Base-by-base conservation (phyloP, 306 rosid species). In the Quercus berberidifolia region DNA sequence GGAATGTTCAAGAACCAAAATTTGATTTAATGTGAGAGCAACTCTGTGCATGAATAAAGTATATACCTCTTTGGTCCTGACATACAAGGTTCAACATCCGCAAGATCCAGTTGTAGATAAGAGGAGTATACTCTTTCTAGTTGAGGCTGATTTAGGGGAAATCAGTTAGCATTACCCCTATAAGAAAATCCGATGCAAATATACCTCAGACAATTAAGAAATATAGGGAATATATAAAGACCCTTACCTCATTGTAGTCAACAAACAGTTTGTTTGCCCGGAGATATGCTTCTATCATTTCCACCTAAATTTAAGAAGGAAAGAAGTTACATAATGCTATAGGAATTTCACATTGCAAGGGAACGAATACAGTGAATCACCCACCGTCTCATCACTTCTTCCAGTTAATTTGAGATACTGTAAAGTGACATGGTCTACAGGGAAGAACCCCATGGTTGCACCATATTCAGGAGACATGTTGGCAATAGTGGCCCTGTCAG, bases 401-500 rank as follows among this genome's bases (percentile, higher is more conserved):
- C 99, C 97, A 0, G 97, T 94, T 84, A 94, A 80, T 86, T 89
- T 93, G 79, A 95, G 99, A 85, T 95, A 95, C 73, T 95, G 98
- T 77, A 95, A 87, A 56, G 99, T 94, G 82, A 94, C 94, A 69
- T 86, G 97, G 87, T 93, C 98, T 57, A 95, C 99, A 20, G 98
- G 97, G 84, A 95, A 95, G 91, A 93, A 95, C 19, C 98, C 99
- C 99, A 96, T 96, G 52, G 99, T 93, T 80, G 98, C 99, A 82
- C 99, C 99, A 88, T 96, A 96, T 73, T 96, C 99, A 2, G 98
- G 99, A 83, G 99, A 90, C 99, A 96, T 96, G 78, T 96, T 96
- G 64, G 99, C 99, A 79, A 96, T 96, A 55, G 99, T 96, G 69
- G 99, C 98, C 87, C 99, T 85, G 79, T 96, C 99, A 83, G 99